Evolutionary conservation across 345 rosid species (phyloP).

Genomic region (Brassica incana): DNA sequence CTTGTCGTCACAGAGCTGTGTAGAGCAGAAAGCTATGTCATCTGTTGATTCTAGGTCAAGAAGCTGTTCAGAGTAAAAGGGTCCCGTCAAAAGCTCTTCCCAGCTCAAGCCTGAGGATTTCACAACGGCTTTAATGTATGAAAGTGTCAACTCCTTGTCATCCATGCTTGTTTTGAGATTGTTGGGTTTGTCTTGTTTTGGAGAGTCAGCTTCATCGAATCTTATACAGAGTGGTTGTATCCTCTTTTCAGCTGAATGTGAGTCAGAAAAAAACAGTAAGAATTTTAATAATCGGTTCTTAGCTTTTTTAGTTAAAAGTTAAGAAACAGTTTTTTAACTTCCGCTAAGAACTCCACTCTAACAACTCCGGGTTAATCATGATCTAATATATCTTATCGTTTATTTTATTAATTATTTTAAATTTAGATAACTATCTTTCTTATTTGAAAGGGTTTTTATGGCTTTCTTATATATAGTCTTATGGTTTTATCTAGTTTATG

Average conservation of each 20-base stretch:
- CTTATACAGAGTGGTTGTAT: constrained; percentile 59
- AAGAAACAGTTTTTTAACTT: too few relatives aligned
- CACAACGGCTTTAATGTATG: constrained; percentile 58
- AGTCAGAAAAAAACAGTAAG: constrained; percentile 35
- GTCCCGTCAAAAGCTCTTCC: constrained; percentile 65
- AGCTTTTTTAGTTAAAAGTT: too few relatives aligned
- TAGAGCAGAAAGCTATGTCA: constrained; percentile 53
- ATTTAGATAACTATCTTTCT: too few relatives aligned
- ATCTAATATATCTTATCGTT: too few relatives aligned
- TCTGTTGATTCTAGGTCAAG: constrained; percentile 56
- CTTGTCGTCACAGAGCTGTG: constrained; percentile 52
- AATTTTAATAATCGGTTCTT: background rate
- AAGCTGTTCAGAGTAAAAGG: constrained; percentile 59
- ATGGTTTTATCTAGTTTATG: too few relatives aligned
- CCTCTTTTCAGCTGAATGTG: constrained; percentile 53
- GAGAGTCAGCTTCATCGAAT: constrained; percentile 59
- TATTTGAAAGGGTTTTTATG: too few relatives aligned
- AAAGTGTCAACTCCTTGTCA: constrained; percentile 45
- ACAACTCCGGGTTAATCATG: too few relatives aligned
- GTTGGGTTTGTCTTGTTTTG: constrained; percentile 44
- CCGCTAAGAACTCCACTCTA: too few relatives aligned
- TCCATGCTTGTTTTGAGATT: constrained; percentile 46
- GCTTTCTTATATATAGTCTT: too few relatives aligned
- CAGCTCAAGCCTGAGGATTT: constrained; percentile 58
- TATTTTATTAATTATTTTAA: too few relatives aligned